Conservation (phyloP, 2,329 filamentous ascomycete genomes). For the Xenosphaeropsis pyriputrescens region DNA sequence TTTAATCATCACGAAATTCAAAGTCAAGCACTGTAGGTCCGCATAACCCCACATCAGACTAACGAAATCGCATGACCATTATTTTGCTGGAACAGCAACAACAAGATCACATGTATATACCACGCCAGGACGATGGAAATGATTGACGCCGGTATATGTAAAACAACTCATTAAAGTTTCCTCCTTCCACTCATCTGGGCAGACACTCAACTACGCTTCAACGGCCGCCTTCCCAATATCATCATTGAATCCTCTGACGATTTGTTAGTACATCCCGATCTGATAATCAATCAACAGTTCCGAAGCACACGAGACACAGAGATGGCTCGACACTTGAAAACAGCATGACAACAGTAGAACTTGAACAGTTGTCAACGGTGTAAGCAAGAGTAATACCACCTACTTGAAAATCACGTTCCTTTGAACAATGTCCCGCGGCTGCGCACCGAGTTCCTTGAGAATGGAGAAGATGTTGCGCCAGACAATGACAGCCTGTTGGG, state of each 20-base stretch:
- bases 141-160: slow-evolving; percentile 1
- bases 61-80: too few relatives aligned
- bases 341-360: too few relatives aligned
- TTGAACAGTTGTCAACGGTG: too few relatives aligned
- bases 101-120: slow-evolving; percentile 3
- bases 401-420: slow-evolving; percentile 3
- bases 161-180: slow-evolving; percentile 1
- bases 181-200: slow-evolving; percentile 5
- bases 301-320: too few relatives aligned
- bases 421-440: slow-evolving; percentile 4
- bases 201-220: neutral
- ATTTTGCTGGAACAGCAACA: slow-evolving; percentile 2
- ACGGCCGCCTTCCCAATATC: slow-evolving; percentile 4
- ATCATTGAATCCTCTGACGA: slow-evolving; percentile 5
- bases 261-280: too few relatives aligned
- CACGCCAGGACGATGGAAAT: slow-evolving; percentile 4
- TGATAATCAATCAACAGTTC: too few relatives aligned
- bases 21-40: too few relatives aligned
- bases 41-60: too few relatives aligned
- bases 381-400: neutral
- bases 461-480: slow-evolving; percentile 3
- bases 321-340: too few relatives aligned
- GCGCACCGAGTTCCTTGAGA: slow-evolving; percentile 4
- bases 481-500: slow-evolving; percentile 3
- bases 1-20: too few relatives aligned